phyloP scores from a whole-genome alignment of 164 flowering plant genomes.

The Buxus sempervirens region DNA sequence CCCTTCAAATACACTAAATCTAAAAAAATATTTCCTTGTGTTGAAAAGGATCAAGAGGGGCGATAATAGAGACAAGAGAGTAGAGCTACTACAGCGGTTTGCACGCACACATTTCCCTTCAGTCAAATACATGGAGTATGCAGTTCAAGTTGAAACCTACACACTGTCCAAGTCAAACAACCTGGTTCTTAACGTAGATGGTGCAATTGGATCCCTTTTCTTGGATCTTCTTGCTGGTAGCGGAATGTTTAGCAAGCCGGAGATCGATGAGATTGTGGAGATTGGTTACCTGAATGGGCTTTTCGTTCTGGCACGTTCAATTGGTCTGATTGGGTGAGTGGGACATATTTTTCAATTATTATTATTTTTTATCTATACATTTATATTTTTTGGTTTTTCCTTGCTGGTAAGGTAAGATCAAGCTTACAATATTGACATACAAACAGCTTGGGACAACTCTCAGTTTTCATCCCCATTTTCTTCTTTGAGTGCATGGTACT shows the following conservation, averaged over 20 bases:
- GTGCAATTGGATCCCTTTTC: constrained; percentile 97
- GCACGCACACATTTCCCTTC: constrained; percentile 89
- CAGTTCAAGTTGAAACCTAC: constrained; percentile 95
- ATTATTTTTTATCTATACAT: background rate
- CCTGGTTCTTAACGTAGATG: constrained; percentile 91
- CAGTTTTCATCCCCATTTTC: too few species aligned
- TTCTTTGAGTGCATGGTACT: too few species aligned
- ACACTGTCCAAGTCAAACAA: constrained; percentile 93
- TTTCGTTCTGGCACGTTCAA: constrained; percentile 93
- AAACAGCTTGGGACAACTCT: background rate
- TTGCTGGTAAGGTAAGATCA: background rate
- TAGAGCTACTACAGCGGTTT: constrained; percentile 78
- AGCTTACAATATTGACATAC: constrained; percentile 2
- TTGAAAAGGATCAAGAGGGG: constrained; percentile 84
- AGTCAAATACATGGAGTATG: constrained; percentile 97
- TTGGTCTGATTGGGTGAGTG: constrained; percentile 96
- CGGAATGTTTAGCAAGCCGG: constrained; percentile 95
- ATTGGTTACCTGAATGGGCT: constrained; percentile 97
- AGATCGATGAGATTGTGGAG: constrained; percentile 89
- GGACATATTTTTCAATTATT: background rate
- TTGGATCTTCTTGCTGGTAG: constrained; percentile 97
- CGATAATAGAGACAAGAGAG: constrained; percentile 98
- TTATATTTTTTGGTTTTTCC: background rate
- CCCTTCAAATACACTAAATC: background rate
- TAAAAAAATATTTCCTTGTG: background rate